Evolutionary conservation across 1,284 basidiomycete species (phyloP).

Genomic region (Moniliophthora roreri): DNA sequence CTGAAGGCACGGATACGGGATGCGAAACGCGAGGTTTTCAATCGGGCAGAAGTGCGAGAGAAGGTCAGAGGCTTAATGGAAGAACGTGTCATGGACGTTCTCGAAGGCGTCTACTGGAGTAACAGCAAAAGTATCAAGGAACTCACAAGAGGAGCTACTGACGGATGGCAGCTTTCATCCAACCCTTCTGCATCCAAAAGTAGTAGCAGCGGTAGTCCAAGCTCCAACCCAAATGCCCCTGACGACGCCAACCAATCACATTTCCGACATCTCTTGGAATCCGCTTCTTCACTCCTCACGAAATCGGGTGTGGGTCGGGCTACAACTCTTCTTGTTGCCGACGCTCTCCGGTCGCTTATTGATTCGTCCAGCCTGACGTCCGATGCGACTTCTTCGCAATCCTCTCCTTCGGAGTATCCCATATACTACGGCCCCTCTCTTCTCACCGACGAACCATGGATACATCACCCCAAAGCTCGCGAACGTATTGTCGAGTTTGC

Average conservation of each 20-base stretch:
- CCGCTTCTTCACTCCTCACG: slow-evolving; percentile 88
- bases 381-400: neutral
- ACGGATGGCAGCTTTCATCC: neutral
- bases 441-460: slow-evolving; percentile 87
- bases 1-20: slow-evolving; percentile 93
- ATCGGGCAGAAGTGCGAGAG: slow-evolving; percentile 84
- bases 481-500: slow-evolving; percentile 91
- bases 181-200: neutral
- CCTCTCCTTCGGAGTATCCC: neutral
- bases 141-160: slow-evolving; percentile 35
- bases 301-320: slow-evolving; percentile 97
- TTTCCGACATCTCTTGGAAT: slow-evolving; percentile 96
- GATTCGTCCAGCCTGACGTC: slow-evolving; percentile 37
- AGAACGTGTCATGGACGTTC: slow-evolving; percentile 94
- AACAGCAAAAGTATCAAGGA: slow-evolving; percentile 79
- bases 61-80: slow-evolving; percentile 93
- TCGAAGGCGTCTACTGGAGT: slow-evolving; percentile 97
- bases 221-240: slow-evolving; percentile 44
- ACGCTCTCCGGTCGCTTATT: slow-evolving; percentile 87
- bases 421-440: slow-evolving; percentile 46
- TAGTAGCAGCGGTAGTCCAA: slow-evolving; percentile 42
- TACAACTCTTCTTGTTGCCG: slow-evolving; percentile 93
- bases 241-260: slow-evolving; percentile 82
- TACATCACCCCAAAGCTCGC: slow-evolving; percentile 83
- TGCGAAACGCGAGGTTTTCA: slow-evolving; percentile 76